Percentiles rank a stretch among this genome's conserved stretches.
phyloP scores from a whole-genome alignment of 1,284 basidiomycete species.

The Porogramme epimiltina region DNA sequence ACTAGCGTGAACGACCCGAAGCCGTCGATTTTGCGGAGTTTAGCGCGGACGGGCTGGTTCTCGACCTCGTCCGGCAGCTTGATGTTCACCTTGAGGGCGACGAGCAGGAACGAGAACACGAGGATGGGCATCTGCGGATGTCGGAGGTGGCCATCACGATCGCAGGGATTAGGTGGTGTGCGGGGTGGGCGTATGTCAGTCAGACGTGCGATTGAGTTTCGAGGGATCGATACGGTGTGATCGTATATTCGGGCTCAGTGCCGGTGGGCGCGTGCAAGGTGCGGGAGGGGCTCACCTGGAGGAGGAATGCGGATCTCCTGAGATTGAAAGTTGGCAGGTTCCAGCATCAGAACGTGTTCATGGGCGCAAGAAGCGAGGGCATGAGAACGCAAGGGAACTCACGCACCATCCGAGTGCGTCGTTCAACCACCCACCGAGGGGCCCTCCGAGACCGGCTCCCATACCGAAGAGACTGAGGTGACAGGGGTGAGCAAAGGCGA shows the following conservation, averaged over 20 bases:
- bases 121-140: slow-evolving; percentile 69
- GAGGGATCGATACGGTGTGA: slow-evolving; percentile 15
- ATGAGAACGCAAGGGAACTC: slow-evolving; percentile 5
- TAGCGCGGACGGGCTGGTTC: slow-evolving; percentile 59
- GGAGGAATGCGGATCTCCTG: slow-evolving; percentile 70
- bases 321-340: slow-evolving; percentile 16
- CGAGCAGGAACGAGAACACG: slow-evolving; percentile 65
- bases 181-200: slow-evolving; percentile 11
- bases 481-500: slow-evolving; percentile 12
- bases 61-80: slow-evolving; percentile 60
- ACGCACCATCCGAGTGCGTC: slow-evolving; percentile 83
- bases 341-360: slow-evolving; percentile 19
- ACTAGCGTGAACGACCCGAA: slow-evolving; percentile 82
- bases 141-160: slow-evolving; percentile 3
- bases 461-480: slow-evolving; percentile 66
- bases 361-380: slow-evolving; percentile 3
- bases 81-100: slow-evolving; percentile 76
- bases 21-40: slow-evolving; percentile 80
- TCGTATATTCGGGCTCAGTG: slow-evolving; percentile 15
- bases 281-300: slow-evolving; percentile 50
- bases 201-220: slow-evolving; percentile 18
- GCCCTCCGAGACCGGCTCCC: slow-evolving; percentile 84
- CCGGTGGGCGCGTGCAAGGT: slow-evolving; percentile 10
- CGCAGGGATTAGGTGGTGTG: not conserved
- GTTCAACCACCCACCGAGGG: slow-evolving; percentile 86